Base-by-base conservation (phyloP, 2,329 filamentous ascomycete genomes). In the Fusarium redolens region DNA sequence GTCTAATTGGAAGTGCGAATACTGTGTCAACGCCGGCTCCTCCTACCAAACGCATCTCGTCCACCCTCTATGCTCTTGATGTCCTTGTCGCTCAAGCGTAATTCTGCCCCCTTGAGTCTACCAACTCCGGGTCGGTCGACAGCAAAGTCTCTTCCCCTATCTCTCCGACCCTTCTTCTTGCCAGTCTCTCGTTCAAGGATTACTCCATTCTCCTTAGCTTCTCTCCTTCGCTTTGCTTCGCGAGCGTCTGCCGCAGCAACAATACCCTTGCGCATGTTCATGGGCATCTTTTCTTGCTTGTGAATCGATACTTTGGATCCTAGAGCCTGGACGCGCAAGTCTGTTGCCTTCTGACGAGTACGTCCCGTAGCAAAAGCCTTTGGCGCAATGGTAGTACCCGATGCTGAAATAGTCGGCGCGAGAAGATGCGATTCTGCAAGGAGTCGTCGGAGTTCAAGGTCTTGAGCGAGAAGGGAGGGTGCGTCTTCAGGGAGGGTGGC, bases 391-490 rank as follows among this genome's bases (percentile, higher is more conserved):
- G 84, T 77, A 20, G 82, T 79, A 47, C 79, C 73, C 56, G 81
- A 80, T 62, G 82, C 78, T 28, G 88, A 78, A 22, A 87, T 86
- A 48, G 88, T 86, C 7, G 81, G 78, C 17, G 78, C 71, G 64
- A 98, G 90, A 68, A 98, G 91, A 82, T 97, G 95, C 0, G 95
- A 98, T 86, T 99, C 96, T 75, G 92, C 89, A 65, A 99, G 90
- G 44, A 99, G 90, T 51, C 95, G 92, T 81, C 98, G 96, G 18
- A 99, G 90, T 43, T 94, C 95, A 60, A 97, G 90, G 81, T 98
- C 96, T 81, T 98, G 95, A 80, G 95, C 95, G 22, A 98, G 87
- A 69, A 97, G 92, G 15, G 88, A 88, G 71, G 86, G 86, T 57
- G 88, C 87, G 78, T 92, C 89, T 78, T 92, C 89, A 66, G 87